These are phyloP conservation scores for Corylus heterophylla DNA, from an alignment of 306 rosid species.

Conservation along the genomic window DNA sequence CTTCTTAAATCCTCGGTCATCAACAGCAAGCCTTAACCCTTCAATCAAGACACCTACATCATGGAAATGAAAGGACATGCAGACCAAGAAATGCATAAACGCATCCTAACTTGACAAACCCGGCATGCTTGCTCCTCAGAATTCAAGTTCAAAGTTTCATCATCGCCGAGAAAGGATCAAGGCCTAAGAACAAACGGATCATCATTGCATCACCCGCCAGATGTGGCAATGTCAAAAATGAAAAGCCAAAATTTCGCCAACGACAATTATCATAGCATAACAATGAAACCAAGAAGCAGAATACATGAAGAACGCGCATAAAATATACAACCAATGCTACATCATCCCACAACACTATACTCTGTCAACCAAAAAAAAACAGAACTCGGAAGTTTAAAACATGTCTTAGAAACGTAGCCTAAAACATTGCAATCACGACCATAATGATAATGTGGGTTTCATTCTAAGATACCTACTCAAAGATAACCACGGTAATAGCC, in stretches of 20 bases:
- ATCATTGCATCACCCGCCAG: slow-evolving; percentile 5
- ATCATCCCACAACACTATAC: slow-evolving; percentile 29
- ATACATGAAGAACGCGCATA: slow-evolving; percentile 6
- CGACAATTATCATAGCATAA: slow-evolving; percentile 1
- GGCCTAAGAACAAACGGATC: slow-evolving; percentile 21
- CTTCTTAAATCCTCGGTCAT: slow-evolving; percentile 20
- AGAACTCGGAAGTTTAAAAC: slow-evolving; percentile 27
- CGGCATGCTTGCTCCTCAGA: slow-evolving; percentile 20
- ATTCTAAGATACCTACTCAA: slow-evolving; percentile 8
- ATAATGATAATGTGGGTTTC: slow-evolving; percentile 26
- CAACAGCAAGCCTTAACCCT: slow-evolving; percentile 16
- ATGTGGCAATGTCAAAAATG: slow-evolving; percentile 10
- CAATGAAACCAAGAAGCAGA: slow-evolving; percentile 18
- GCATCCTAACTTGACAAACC: slow-evolving; percentile 22
- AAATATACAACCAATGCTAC: slow-evolving; percentile 21
- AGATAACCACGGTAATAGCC: slow-evolving; percentile 16
- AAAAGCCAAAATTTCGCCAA: slow-evolving; percentile 14
- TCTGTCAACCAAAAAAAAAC: slow-evolving; percentile 52
- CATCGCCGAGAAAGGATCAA: slow-evolving; percentile 17
- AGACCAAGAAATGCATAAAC: slow-evolving; percentile 16
- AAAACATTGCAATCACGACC: slow-evolving; percentile 11
- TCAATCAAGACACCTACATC: slow-evolving; percentile 16
- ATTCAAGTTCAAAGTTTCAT: slow-evolving; percentile 24
- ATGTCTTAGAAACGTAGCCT: slow-evolving; percentile 16
- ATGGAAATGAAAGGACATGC: slow-evolving; percentile 22